Percentiles rank a stretch among this genome's conserved stretches.
Conservation (phyloP, 2,329 filamentous ascomycete genomes). For the Sclerotinia spermophila region DNA sequence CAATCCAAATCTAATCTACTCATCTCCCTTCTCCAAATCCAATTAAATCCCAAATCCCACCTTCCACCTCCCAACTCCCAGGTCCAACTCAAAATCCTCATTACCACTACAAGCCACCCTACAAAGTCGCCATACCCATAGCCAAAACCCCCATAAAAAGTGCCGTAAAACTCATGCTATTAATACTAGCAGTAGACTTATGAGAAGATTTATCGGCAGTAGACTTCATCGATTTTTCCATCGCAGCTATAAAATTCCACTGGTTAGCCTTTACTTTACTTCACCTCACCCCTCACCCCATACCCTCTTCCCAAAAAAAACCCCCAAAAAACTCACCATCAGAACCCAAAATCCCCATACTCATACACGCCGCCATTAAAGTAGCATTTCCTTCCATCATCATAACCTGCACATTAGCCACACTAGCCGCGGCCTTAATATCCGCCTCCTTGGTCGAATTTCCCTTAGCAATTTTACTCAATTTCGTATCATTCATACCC, state of each 20-base stretch:
- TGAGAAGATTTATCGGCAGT: background rate
- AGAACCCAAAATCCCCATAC: conserved; percentile 1
- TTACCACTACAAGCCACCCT: background rate
- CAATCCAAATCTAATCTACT: too few species aligned
- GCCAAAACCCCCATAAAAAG: conserved; percentile 7
- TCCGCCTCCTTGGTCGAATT: conserved; percentile 40
- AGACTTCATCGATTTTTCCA: background rate
- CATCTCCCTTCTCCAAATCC: too few species aligned
- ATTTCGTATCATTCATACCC: conserved; percentile 39
- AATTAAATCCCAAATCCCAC: too few species aligned
- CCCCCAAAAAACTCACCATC: background rate
- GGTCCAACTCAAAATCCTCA: background rate
- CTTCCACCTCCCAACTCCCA: too few species aligned
- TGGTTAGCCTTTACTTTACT: background rate
- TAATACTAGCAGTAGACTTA: background rate
- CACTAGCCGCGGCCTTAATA: conserved; percentile 40
- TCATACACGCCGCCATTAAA: conserved; percentile 29
- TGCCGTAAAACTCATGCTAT: background rate
- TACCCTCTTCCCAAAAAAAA: background rate
- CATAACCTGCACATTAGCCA: conserved; percentile 34
- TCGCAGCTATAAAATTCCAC: background rate
- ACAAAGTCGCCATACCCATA: background rate
- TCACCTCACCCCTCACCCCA: background rate
- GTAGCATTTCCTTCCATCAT: conserved; percentile 39
- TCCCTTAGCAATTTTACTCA: conserved; percentile 37